phyloP scores from a whole-genome alignment of 192 early-diverging fungal species.

The Backusella parvicylindrica region DNA sequence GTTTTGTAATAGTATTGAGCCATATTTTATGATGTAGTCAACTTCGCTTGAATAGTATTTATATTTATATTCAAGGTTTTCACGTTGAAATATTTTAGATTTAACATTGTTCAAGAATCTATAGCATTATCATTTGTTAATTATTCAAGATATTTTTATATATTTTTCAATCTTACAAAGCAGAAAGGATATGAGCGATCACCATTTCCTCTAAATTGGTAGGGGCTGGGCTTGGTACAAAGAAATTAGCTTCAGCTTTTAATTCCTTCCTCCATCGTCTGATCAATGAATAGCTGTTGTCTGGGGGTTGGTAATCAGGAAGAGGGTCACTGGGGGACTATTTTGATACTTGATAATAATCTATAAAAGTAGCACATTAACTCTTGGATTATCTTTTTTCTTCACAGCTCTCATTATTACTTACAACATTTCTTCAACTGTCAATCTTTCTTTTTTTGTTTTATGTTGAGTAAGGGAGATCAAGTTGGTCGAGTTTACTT shows the following conservation, averaged over 20 bases:
- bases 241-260: not conserved
- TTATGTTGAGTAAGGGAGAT: not conserved
- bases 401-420: not conserved
- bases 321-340: too few relatives aligned
- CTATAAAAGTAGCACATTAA: too few relatives aligned
- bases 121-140: not conserved
- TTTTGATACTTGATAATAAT: too few relatives aligned
- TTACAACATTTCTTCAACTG: not conserved
- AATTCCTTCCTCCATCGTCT: not conserved
- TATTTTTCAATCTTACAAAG: too few relatives aligned
- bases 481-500: not conserved
- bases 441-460: not conserved
- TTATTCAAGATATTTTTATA: too few relatives aligned
- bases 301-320: too few relatives aligned
- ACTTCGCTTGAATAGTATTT: not conserved
- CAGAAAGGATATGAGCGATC: too few relatives aligned
- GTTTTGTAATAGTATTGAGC: not conserved
- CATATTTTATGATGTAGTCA: not conserved
- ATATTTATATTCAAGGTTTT: too few relatives aligned
- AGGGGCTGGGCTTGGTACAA: not conserved
- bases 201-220: too few relatives aligned
- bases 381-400: not conserved
- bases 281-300: too few relatives aligned
- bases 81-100: too few relatives aligned
- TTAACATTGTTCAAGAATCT: not conserved